Percentiles rank a stretch among this genome's conserved stretches.
Evolutionary conservation across 1,284 basidiomycete species (phyloP).

Genomic region (Cutaneotrichosporon spelunceum): DNA sequence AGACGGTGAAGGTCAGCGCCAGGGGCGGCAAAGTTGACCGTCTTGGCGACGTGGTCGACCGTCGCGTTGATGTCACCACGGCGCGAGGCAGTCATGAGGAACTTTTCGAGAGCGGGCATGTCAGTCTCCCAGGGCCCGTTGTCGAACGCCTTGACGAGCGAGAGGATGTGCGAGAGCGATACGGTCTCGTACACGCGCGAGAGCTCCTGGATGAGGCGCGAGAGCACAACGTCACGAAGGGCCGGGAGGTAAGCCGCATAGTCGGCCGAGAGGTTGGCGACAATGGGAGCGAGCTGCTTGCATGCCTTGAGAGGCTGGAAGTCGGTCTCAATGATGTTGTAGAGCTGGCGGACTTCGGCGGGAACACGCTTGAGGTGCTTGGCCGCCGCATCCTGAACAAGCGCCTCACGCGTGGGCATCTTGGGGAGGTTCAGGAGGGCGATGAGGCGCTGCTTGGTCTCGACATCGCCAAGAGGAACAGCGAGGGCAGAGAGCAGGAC

Average conservation of each 20-base stretch:
- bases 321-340: slow-evolving; percentile 86
- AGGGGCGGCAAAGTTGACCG: slow-evolving; percentile 66
- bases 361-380: slow-evolving; percentile 79
- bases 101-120: slow-evolving; percentile 78
- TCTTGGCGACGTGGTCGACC: slow-evolving; percentile 84
- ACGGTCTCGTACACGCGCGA: slow-evolving; percentile 92
- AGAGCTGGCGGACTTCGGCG: slow-evolving; percentile 74
- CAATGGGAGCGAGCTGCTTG: slow-evolving; percentile 74
- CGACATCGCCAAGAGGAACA: slow-evolving; percentile 75
- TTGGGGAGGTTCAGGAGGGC: slow-evolving; percentile 80
- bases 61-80: slow-evolving; percentile 83
- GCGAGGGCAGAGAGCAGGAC: slow-evolving; percentile 91
- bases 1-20: slow-evolving; percentile 57
- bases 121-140: slow-evolving; percentile 58
- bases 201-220: slow-evolving; percentile 88
- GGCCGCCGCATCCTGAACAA: slow-evolving; percentile 81
- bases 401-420: slow-evolving; percentile 78
- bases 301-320: slow-evolving; percentile 94
- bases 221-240: slow-evolving; percentile 86
- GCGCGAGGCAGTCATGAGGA: slow-evolving; percentile 86
- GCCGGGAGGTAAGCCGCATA: slow-evolving; percentile 83
- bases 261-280: slow-evolving; percentile 61
- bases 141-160: slow-evolving; percentile 71
- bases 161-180: slow-evolving; percentile 70
- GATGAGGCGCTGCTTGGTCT: slow-evolving; percentile 73